A percentile compares a stretch with the other conserved stretches of the same genome.
Evolutionary conservation across 2,329 filamentous ascomycete genomes (phyloP).

Genomic region (Pseudophaeomoniella oleicola): DNA sequence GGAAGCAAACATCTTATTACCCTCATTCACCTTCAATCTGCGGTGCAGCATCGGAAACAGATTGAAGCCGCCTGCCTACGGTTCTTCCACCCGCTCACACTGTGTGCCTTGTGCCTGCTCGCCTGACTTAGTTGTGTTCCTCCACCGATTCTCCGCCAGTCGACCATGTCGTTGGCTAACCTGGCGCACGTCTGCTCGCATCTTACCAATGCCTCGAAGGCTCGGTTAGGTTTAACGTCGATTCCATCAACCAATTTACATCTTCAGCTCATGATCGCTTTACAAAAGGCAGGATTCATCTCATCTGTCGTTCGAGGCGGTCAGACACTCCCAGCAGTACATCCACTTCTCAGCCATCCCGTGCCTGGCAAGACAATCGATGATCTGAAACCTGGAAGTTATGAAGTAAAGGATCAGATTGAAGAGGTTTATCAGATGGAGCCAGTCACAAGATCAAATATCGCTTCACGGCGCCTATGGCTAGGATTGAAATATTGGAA

Average conservation of each 20-base stretch:
- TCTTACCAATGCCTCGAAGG: constrained; percentile 74
- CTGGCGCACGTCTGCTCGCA: constrained; percentile 76
- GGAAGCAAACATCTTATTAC: too few relatives aligned
- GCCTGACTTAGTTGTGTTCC: too few relatives aligned
- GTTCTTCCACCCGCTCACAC: too few relatives aligned
- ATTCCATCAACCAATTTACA: constrained; percentile 70
- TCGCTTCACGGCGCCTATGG: constrained; percentile 66
- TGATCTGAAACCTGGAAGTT: not conserved
- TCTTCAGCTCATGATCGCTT: constrained; percentile 56
- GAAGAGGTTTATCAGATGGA: constrained; percentile 24
- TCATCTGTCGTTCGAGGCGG: constrained; percentile 65
- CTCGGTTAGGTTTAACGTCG: constrained; percentile 72
- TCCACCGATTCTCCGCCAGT: too few relatives aligned
- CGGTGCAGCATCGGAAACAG: too few relatives aligned
- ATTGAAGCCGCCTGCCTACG: too few relatives aligned
- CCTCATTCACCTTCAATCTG: too few relatives aligned
- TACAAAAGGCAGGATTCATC: constrained; percentile 73
- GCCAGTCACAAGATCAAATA: constrained; percentile 53
- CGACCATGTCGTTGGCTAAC: constrained; percentile 56
- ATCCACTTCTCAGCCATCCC: constrained; percentile 37
- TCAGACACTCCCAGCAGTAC: constrained; percentile 37
- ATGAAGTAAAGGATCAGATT: constrained; percentile 15
- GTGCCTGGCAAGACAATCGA: not conserved
- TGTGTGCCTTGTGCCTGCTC: too few relatives aligned
- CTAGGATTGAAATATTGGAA: constrained; percentile 83